Evolutionary conservation across 2,329 filamentous ascomycete genomes (phyloP), one percentile per base, ranked within the genome.

Genomic region (Claviceps humidiphila): DNA sequence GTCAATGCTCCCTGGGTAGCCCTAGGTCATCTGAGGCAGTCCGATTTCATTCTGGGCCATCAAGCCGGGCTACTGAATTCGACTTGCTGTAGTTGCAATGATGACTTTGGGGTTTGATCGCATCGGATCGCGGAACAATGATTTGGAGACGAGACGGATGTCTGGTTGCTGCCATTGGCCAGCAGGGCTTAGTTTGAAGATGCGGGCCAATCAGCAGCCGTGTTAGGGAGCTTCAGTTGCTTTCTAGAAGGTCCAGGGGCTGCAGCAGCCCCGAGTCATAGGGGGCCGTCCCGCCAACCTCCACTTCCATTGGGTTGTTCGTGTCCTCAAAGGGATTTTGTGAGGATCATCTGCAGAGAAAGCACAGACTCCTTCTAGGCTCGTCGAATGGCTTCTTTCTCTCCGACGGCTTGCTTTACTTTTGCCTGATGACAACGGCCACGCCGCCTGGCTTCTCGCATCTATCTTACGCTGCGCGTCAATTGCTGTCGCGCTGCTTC

Each of bases 381-480:
- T 24, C 43, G 39, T 41, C 48, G 40, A 41, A 46, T 43, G 22
- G 20, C 48, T 37, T 49, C 50, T 46, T 45, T 40, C 17, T 5
- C 13, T 53, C 37, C 43, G 40, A n/a, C 41, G 14, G 16, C 34
- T 47, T n/a, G 8, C 24, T 48, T 53, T 30, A 13, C 13, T 45
- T 41, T n/a, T 22, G 16, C 37, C 49, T 50, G 26, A 51, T 54
- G 39, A 51, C 47, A 38, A 52, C 42, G 50, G 45, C 38, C 51
- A 39, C 43, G 50, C 40, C 41, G 52, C 50, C 30, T 52, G 22
- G 34, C 37, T 51, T 43, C 40, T 37, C 14, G 44, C 30, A 42
- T 17, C 24, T 9, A 47, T 22, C 20, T 30, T 9, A 43, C 17
- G 42, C 30, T 20, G 26, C 39, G 39, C 39, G 3, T 16, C 13